Evolutionary conservation across 345 rosid species (phyloP).

Genomic region (Luvunga scandens): DNA sequence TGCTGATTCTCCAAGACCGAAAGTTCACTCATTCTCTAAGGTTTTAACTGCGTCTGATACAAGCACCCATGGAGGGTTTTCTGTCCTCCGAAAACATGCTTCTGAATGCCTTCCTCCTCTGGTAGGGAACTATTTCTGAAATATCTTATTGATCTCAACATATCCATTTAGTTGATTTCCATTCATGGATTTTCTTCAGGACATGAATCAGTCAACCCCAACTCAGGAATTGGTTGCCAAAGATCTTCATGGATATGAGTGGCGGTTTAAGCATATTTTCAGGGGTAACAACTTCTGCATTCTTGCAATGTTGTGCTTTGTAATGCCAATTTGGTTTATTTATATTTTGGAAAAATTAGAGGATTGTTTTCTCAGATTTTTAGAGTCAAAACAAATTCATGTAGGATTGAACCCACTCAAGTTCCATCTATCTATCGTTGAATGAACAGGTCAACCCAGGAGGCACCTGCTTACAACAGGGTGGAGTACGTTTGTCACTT

Average conservation of each 20-base stretch:
- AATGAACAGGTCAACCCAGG: constrained; percentile 76
- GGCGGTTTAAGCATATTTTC: constrained; percentile 94
- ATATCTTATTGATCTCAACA: neutral
- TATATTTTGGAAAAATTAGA: neutral
- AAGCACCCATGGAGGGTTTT: constrained; percentile 97
- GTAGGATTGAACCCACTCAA: neutral
- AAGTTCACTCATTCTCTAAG: constrained; percentile 76
- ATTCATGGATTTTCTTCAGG: constrained; percentile 41
- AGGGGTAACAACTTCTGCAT: constrained; percentile 50
- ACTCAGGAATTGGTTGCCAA: constrained; percentile 90
- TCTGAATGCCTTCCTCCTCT: constrained; percentile 89
- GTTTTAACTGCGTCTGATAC: constrained; percentile 96
- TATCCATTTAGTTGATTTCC: neutral
- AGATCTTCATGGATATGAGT: constrained; percentile 88
- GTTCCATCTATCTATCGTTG: constrained; percentile 11
- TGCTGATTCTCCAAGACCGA: constrained; percentile 43
- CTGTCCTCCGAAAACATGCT: constrained; percentile 87
- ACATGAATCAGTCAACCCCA: constrained; percentile 83
- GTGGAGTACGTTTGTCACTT: constrained; percentile 93
- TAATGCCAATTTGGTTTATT: neutral
- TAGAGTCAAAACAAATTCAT: neutral
- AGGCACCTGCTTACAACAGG: constrained; percentile 95
- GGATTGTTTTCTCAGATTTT: neutral
- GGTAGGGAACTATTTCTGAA: constrained; percentile 37
- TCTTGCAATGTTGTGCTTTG: neutral